A percentile compares a stretch with the other conserved stretches of the same genome.
These are phyloP conservation scores for Fusarium mangiferae DNA, from an alignment of 2,329 filamentous ascomycete species.

Conservation along the genomic window DNA sequence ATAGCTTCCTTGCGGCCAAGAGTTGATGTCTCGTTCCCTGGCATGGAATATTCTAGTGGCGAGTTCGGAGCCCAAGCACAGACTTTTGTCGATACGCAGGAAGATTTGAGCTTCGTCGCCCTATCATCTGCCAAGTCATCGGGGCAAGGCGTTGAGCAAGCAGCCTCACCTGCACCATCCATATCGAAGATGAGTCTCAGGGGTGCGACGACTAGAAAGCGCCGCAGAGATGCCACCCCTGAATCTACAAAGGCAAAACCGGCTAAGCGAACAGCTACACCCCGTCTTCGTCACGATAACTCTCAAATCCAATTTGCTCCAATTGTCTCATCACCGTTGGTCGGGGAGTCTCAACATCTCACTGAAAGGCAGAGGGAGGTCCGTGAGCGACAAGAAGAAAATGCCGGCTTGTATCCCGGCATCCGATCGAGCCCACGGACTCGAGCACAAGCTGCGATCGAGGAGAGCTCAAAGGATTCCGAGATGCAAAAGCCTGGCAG, in stretches of 20 bases:
- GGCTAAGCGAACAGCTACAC: constrained; percentile 51
- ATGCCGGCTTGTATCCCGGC: constrained; percentile 73
- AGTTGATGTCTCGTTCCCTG: constrained; percentile 59
- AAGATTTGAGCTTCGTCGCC: constrained; percentile 53
- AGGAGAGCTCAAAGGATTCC: constrained; percentile 24
- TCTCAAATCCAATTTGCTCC: constrained; percentile 83
- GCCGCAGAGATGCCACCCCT: constrained; percentile 43
- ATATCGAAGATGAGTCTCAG: constrained; percentile 32
- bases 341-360: constrained; percentile 75
- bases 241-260: constrained; percentile 39
- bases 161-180: constrained; percentile 19
- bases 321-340: constrained; percentile 66
- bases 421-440: constrained; percentile 64
- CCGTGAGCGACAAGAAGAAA: constrained; percentile 75
- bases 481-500: constrained; percentile 26
- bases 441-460: constrained; percentile 35
- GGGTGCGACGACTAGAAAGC: constrained; percentile 43
- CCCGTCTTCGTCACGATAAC: constrained; percentile 77
- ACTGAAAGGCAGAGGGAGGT: constrained; percentile 85
- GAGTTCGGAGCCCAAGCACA: constrained; percentile 53
- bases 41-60: constrained; percentile 52
- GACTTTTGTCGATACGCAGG: constrained; percentile 60
- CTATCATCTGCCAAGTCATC: constrained; percentile 48
- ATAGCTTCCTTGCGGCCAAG: constrained; percentile 69
- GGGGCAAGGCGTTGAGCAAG: constrained; percentile 34